Percentiles rank a stretch among this genome's conserved stretches.
These are phyloP conservation scores for Hibiscus trionum DNA, from an alignment of 345 rosid genomes.

Conservation along the genomic window DNA sequence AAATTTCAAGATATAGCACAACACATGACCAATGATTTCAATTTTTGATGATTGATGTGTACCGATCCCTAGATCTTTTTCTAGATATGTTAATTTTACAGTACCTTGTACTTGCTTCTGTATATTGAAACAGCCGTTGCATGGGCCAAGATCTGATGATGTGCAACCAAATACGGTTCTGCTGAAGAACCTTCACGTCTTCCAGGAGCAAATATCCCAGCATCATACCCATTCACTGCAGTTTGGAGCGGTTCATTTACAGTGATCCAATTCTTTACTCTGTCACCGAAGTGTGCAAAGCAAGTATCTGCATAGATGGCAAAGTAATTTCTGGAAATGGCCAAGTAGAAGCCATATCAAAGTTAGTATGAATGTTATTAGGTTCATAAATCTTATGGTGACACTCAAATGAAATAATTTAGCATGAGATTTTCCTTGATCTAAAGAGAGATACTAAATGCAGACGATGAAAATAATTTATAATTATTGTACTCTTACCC, in stretches of 20 bases:
- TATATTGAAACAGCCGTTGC: conserved; percentile 66
- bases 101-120: conserved; percentile 62
- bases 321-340: conserved; percentile 63
- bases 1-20: not conserved
- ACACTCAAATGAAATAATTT: not conserved
- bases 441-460: too few species aligned
- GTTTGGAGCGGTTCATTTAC: conserved; percentile 69
- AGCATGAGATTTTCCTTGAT: too few species aligned
- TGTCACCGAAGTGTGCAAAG: conserved; percentile 69
- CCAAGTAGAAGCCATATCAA: conserved; percentile 13
- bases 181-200: conserved; percentile 48
- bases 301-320: conserved; percentile 64
- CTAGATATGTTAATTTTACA: not conserved
- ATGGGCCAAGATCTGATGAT: conserved; percentile 79
- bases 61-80: not conserved
- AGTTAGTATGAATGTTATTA: not conserved
- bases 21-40: not conserved
- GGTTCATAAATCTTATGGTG: not conserved
- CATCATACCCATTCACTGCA: conserved; percentile 47
- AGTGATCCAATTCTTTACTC: conserved; percentile 87
- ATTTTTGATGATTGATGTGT: not conserved
- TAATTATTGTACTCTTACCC: too few species aligned
- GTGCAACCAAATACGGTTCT: conserved; percentile 74
- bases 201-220: conserved; percentile 65
- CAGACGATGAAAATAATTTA: too few species aligned